Base-by-base conservation (phyloP, 768 basidiomycete genomes). In the Austroboletus eburneus region DNA sequence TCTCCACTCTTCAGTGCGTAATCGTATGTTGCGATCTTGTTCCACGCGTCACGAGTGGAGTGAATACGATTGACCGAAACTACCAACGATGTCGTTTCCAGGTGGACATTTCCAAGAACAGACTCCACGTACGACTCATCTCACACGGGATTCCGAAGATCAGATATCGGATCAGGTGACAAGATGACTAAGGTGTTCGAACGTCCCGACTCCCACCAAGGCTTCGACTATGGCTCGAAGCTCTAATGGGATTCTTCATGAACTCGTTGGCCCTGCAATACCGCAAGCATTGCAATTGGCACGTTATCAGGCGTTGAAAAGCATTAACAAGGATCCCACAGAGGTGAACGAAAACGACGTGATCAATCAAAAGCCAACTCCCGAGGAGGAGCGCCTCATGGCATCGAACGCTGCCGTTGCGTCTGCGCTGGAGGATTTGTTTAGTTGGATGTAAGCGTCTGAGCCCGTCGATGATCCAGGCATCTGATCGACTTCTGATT, bases 311-410 rank as follows among this genome's bases (percentile, higher is more conserved):
- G 45, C 47, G 1, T 21, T 40, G 16, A 39, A 21, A 24, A 27
- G 22, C 22, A 39, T 46, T 16, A 43, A 33, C 39, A 38, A 32
- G 9, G 21, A 39, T 7, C 9, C 29, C 17, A 29, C 29, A 1
- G 22, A 35, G n/a, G 39, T 29, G n/a, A 33, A 45, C 20, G 54
- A 53, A 43, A 49, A 50, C 27, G 44, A 49, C 27, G 33, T 50
- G 24, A 38, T 59, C 30, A 39, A n/a, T 35, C 51, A 51, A 24
- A 56, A 48, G 29, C 47, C 46, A 24, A 46, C 46, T 3, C 39
- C 16, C 20, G 54, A 59, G 23, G 57, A 56, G 14, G 46, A 59
- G 21, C 47, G 49, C 2, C 32, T 56, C 17, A 42, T 53, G 29
- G 10, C 14, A 18, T 45, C 44, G 2, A 56, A 50, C 16, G 42